Conservation (phyloP, 2,329 filamentous ascomycete species). For the Alternaria infectoria region DNA sequence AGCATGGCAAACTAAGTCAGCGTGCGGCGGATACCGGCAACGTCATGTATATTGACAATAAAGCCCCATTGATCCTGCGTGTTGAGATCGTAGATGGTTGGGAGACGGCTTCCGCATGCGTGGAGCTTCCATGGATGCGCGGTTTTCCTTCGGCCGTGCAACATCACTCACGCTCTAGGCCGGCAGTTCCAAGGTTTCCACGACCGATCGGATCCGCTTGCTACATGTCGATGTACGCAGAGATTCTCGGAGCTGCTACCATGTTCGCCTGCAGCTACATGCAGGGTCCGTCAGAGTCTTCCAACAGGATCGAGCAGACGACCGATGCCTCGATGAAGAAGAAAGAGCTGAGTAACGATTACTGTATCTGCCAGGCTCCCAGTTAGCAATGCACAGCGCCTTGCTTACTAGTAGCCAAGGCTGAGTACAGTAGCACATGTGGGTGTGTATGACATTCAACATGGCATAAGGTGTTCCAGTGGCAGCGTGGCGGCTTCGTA, state of each 20-base stretch:
- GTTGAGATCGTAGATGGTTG: not conserved
- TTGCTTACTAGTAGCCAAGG: not conserved
- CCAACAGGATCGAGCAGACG: not conserved
- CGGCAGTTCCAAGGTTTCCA: not conserved
- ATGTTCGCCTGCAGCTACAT: slow-evolving; percentile 7
- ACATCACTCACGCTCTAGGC: not conserved
- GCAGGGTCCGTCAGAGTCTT: slow-evolving; percentile 13
- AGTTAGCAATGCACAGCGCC: not conserved
- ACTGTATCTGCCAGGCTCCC: not conserved
- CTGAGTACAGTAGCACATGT: not conserved
- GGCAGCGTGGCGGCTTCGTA: not conserved
- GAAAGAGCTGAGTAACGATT: slow-evolving; percentile 24
- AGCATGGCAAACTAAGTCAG: not conserved
- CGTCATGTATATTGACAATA: not conserved
- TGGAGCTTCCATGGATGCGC: not conserved
- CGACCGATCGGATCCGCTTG: slow-evolving; percentile 8
- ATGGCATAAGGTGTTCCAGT: slow-evolving; percentile 1
- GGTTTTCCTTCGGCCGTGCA: not conserved
- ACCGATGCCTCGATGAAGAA: not conserved
- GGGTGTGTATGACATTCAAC: not conserved
- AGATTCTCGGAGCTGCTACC: slow-evolving; percentile 21
- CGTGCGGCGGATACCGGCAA: slow-evolving; percentile 7
- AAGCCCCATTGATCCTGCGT: not conserved
- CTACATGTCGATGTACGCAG: slow-evolving; percentile 7
- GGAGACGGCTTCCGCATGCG: not conserved